These are phyloP conservation scores for Amanita subjunquillea DNA, from an alignment of 768 basidiomycete species.

Conservation along the genomic window DNA sequence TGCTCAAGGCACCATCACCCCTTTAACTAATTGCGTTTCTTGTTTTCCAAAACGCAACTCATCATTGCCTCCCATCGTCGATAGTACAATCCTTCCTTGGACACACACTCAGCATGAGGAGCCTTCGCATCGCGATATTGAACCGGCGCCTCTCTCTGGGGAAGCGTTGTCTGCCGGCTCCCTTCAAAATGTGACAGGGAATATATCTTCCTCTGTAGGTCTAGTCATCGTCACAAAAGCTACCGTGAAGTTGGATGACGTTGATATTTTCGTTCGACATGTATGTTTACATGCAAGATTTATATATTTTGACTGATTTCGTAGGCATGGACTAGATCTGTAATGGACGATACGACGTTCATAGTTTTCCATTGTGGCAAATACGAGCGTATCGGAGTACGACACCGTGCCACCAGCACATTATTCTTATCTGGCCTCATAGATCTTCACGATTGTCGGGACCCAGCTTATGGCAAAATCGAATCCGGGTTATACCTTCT, in stretches of 20 bases:
- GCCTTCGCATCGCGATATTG: not conserved
- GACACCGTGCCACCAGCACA: not conserved
- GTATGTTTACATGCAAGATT: too few relatives aligned
- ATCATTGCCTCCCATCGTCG: not conserved
- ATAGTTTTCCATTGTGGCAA: not conserved
- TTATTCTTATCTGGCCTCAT: not conserved
- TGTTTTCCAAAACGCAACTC: not conserved
- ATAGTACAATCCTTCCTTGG: not conserved
- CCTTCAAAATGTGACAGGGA: too few relatives aligned
- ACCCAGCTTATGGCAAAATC: not conserved
- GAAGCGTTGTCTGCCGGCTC: too few relatives aligned
- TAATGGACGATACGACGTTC: not conserved
- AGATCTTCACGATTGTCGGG: not conserved
- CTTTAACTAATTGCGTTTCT: not conserved
- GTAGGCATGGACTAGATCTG: not conserved
- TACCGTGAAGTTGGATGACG: too few relatives aligned
- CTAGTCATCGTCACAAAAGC: too few relatives aligned
- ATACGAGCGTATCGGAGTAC: slow-evolving; percentile 1
- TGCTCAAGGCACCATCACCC: not conserved
- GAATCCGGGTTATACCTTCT: not conserved
- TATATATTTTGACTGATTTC: too few relatives aligned
- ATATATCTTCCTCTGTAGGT: too few relatives aligned
- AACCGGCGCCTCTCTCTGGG: too few relatives aligned
- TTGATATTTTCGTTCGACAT: too few relatives aligned
- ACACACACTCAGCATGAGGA: not conserved